A percentile compares a stretch with the other conserved stretches of the same genome.
These are phyloP conservation scores for Spathaspora gorwiae DNA, from an alignment of 805 yeast species.

Conservation along the genomic window DNA sequence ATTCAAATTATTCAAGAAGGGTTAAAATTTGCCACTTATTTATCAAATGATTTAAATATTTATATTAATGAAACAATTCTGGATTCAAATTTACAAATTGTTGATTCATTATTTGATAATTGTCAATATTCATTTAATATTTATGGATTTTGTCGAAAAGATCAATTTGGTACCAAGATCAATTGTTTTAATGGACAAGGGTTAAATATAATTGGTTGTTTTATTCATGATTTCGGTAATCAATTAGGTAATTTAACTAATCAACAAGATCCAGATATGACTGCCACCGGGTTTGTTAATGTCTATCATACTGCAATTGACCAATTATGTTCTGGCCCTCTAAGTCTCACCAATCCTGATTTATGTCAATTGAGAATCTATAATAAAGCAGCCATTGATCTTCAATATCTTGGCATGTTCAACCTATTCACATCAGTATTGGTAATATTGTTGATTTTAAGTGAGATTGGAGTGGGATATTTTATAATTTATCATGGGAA, in stretches of 20 bases:
- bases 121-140: conserved; percentile 4
- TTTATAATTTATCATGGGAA: neutral
- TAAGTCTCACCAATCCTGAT: neutral
- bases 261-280: neutral
- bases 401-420: neutral
- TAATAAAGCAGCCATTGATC: neutral
- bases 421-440: neutral
- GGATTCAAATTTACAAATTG: conserved; percentile 1
- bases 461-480: neutral
- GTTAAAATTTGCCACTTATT: conserved; percentile 4
- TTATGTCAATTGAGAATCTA: conserved; percentile 3
- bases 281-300: neutral
- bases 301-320: conserved; percentile 1
- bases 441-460: neutral
- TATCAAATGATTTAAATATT: conserved; percentile 7
- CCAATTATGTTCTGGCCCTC: conserved; percentile 1
- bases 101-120: conserved; percentile 2
- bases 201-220: conserved; percentile 1
- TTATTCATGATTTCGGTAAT: conserved; percentile 3
- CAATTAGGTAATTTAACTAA: conserved; percentile 1
- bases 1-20: conserved; percentile 4
- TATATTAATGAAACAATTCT: conserved; percentile 1
- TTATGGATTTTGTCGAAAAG: conserved; percentile 5
- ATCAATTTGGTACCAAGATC: neutral
- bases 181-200: conserved; percentile 3